Percentiles rank a stretch among this genome's conserved stretches.
Evolutionary conservation across 306 rosid genomes (phyloP).

Genomic region (Cucurbita pepo): DNA sequence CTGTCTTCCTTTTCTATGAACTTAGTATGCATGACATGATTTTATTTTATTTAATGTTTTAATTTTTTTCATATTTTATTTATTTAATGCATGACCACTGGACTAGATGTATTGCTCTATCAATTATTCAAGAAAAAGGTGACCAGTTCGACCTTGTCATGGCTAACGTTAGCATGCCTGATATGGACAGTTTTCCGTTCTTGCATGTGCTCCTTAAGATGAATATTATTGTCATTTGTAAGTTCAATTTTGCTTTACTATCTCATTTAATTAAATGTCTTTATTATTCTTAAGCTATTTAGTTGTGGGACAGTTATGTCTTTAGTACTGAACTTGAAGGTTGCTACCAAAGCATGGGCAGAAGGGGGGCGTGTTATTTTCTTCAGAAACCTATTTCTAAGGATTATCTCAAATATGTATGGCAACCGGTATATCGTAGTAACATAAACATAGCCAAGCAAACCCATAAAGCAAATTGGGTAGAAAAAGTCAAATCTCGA

Average conservation of each 20-base stretch:
- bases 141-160: slow-evolving; percentile 23
- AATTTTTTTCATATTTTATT: neutral
- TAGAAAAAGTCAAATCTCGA: neutral
- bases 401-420: slow-evolving; percentile 22
- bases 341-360: slow-evolving; percentile 11
- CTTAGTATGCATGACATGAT: neutral
- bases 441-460: neutral
- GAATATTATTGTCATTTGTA: slow-evolving; percentile 31
- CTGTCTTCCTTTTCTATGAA: neutral
- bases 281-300: neutral
- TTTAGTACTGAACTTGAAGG: neutral
- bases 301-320: slow-evolving; percentile 16
- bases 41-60: neutral
- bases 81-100: slow-evolving; percentile 20
- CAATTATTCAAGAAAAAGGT: slow-evolving; percentile 19
- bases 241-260: neutral
- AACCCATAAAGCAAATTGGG: neutral
- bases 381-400: slow-evolving; percentile 28
- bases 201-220: slow-evolving; percentile 3
- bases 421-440: slow-evolving; percentile 22
- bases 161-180: slow-evolving; percentile 26
- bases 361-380: slow-evolving; percentile 24
- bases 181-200: slow-evolving; percentile 8
- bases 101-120: slow-evolving; percentile 23
- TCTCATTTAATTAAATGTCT: neutral